phyloP scores from a whole-genome alignment of 2,329 filamentous ascomycete genomes.

The Grosmannia clavigera region DNA sequence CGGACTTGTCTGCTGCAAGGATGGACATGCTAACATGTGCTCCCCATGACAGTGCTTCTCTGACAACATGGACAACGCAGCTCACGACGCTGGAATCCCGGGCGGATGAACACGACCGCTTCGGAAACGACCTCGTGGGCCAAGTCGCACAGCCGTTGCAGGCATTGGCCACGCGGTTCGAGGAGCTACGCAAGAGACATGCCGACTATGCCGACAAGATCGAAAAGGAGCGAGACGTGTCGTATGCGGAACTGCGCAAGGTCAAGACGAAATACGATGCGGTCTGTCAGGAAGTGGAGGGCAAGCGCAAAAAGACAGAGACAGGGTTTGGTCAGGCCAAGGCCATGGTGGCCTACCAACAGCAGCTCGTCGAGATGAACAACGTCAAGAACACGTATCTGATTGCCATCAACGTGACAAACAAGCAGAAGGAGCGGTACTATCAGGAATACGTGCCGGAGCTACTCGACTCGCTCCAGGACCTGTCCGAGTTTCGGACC shows the following conservation, averaged over 20 bases:
- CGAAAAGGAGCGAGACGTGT: conserved; percentile 75
- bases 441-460: conserved; percentile 96
- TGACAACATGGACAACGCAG: conserved; percentile 95
- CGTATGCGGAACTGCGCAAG: conserved; percentile 78
- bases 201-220: conserved; percentile 79
- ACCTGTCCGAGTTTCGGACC: conserved; percentile 81
- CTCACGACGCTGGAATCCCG: conserved; percentile 79
- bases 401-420: conserved; percentile 90
- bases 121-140: conserved; percentile 62
- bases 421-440: conserved; percentile 95
- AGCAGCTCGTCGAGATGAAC: conserved; percentile 89
- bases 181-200: conserved; percentile 87
- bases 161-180: conserved; percentile 59
- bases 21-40: neutral
- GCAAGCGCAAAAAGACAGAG: conserved; percentile 86
- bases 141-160: conserved; percentile 83
- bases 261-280: conserved; percentile 87
- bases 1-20: neutral
- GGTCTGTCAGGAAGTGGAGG: conserved; percentile 89
- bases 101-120: conserved; percentile 80
- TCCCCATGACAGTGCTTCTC: conserved; percentile 53
- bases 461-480: conserved; percentile 83
- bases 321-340: conserved; percentile 90
- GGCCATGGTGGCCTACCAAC: conserved; percentile 81
- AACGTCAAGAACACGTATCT: conserved; percentile 98